phyloP scores from a whole-genome alignment of 805 yeast genomes.

The Debaryomyces hansenii region DNA sequence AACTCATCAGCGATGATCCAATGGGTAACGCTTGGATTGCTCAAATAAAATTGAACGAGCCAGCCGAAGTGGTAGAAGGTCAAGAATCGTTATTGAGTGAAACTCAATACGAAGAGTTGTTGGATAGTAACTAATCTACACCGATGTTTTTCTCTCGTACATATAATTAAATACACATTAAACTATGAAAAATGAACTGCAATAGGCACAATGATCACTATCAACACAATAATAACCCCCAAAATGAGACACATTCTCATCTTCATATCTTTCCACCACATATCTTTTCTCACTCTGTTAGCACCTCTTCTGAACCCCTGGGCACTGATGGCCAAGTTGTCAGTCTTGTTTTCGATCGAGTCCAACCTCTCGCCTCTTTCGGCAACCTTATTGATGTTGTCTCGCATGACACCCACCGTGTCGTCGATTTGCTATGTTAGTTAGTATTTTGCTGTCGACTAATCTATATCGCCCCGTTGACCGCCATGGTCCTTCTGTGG shows the following conservation, averaged over 20 bases:
- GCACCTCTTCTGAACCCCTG: conserved; percentile 96
- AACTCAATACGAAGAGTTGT: conserved; percentile 55
- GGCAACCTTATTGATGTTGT: conserved; percentile 92
- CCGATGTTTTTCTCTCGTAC: neutral
- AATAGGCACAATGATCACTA: conserved; percentile 90
- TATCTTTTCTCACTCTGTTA: conserved; percentile 93
- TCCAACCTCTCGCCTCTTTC: conserved; percentile 93
- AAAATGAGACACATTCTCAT: conserved; percentile 88
- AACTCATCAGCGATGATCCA: conserved; percentile 82
- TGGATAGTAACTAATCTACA: conserved; percentile 28
- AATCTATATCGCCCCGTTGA: too few species aligned
- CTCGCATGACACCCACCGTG: conserved; percentile 97
- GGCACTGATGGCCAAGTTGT: conserved; percentile 86
- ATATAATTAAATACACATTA: conserved; percentile 1
- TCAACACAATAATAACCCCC: conserved; percentile 70
- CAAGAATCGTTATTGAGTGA: conserved; percentile 50
- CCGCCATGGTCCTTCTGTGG: too few species aligned
- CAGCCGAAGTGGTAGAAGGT: conserved; percentile 34
- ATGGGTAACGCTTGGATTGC: conserved; percentile 94
- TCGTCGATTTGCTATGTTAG: conserved; percentile 74
- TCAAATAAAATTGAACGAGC: conserved; percentile 56
- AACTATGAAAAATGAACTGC: conserved; percentile 70
- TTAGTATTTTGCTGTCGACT: conserved; percentile 20
- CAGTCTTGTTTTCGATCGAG: conserved; percentile 89
- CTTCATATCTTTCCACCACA: conserved; percentile 99